Evolutionary conservation across 306 rosid genomes (phyloP).

Genomic region (Hippophae tibetana): DNA sequence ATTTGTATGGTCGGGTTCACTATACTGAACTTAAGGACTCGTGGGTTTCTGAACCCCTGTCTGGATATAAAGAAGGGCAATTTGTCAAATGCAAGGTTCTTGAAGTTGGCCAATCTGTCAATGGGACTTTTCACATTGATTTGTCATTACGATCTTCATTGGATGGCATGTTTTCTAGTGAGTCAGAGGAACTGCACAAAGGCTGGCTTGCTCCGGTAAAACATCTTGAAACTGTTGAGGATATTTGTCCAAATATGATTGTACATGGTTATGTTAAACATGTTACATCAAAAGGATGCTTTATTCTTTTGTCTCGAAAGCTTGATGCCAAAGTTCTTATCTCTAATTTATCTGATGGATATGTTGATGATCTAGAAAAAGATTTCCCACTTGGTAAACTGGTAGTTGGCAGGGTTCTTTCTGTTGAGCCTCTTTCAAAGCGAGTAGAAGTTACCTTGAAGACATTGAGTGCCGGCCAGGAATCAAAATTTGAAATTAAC

Average conservation of each 20-base stretch:
- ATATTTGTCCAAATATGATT: slow-evolving; percentile 56
- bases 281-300: slow-evolving; percentile 78
- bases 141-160: slow-evolving; percentile 51
- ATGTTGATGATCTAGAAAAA: slow-evolving; percentile 48
- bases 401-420: slow-evolving; percentile 80
- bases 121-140: slow-evolving; percentile 63
- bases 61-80: slow-evolving; percentile 73
- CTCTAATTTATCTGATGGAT: slow-evolving; percentile 70
- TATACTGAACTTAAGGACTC: slow-evolving; percentile 59
- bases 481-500: slow-evolving; percentile 27
- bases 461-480: slow-evolving; percentile 30
- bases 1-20: slow-evolving; percentile 67
- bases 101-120: slow-evolving; percentile 39
- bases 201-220: slow-evolving; percentile 34
- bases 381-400: slow-evolving; percentile 83
- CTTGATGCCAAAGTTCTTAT: slow-evolving; percentile 79
- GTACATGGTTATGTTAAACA: slow-evolving; percentile 87
- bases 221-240: slow-evolving; percentile 48
- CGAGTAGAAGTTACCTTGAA: slow-evolving; percentile 82
- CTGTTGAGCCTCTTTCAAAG: slow-evolving; percentile 75
- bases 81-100: slow-evolving; percentile 76
- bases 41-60: slow-evolving; percentile 64
- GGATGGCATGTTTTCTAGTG: slow-evolving; percentile 23
- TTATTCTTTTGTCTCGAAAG: slow-evolving; percentile 64
- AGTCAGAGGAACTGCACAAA: slow-evolving; percentile 22